Percentiles rank a stretch among this genome's conserved stretches.
These are phyloP conservation scores for Boletus rex-veris DNA, from an alignment of 768 basidiomycete species.

Conservation along the genomic window DNA sequence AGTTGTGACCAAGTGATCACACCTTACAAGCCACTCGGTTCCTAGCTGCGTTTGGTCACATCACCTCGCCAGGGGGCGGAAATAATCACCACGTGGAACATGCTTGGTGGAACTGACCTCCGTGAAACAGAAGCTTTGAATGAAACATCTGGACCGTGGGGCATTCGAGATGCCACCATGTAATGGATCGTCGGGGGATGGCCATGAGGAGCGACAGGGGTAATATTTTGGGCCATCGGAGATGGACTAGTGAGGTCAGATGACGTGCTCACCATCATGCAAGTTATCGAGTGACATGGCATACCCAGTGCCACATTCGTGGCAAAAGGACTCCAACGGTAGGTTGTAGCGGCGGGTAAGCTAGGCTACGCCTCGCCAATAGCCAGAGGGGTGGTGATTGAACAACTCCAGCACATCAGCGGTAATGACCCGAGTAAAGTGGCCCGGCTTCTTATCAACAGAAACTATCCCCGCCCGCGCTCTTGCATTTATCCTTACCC, in stretches of 20 bases:
- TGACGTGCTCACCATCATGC: neutral
- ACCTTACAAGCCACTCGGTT: neutral
- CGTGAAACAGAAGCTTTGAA: slow-evolving; percentile 11
- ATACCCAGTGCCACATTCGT: neutral
- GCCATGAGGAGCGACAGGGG: neutral
- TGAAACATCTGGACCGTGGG: neutral
- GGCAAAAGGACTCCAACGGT: neutral
- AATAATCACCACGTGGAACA: slow-evolving; percentile 15
- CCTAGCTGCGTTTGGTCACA: neutral
- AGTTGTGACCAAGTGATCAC: neutral
- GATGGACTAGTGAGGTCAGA: neutral
- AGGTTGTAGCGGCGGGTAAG: neutral
- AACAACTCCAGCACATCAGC: neutral
- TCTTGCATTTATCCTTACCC: neutral
- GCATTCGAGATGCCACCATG: neutral
- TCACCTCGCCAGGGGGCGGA: neutral
- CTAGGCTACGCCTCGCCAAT: neutral
- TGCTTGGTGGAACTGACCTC: slow-evolving; percentile 1
- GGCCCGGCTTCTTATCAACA: neutral
- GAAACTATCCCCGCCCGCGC: too few species aligned
- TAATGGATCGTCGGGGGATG: neutral
- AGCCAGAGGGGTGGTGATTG: neutral
- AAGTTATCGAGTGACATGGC: neutral
- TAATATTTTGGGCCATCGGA: neutral
- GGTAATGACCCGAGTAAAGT: neutral